Conservation (phyloP, 257 asterid species). For the Petunia secreta region DNA sequence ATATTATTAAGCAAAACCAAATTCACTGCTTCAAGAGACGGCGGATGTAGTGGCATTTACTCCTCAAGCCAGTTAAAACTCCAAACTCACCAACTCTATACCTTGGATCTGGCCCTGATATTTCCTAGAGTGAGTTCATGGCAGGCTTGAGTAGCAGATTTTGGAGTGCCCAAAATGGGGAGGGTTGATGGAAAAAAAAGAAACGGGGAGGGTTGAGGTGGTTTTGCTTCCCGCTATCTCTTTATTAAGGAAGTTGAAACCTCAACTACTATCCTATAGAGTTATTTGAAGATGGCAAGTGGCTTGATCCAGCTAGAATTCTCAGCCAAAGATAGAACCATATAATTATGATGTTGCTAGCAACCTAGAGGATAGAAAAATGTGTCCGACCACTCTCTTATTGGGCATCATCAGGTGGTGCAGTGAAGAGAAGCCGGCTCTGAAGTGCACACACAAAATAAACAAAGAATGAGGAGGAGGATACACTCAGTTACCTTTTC, state of each 20-base stretch:
- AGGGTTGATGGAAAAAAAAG: neutral
- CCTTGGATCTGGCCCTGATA: constrained; percentile 16
- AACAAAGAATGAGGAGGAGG: neutral
- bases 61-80: constrained; percentile 6
- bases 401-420: constrained; percentile 7
- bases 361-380: neutral
- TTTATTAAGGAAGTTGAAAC: constrained; percentile 4
- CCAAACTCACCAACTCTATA: neutral
- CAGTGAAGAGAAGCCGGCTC: neutral
- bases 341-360: neutral
- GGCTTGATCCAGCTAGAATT: constrained; percentile 15
- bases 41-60: constrained; percentile 12
- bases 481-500: constrained; percentile 58
- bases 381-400: constrained; percentile 4
- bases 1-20: neutral
- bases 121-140: neutral
- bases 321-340: neutral
- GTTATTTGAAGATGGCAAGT: neutral
- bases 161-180: neutral
- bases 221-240: neutral
- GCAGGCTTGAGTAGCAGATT: too few relatives aligned
- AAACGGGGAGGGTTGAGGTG: constrained; percentile 5
- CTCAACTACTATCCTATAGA: constrained; percentile 6
- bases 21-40: constrained; percentile 3
- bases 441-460: neutral